Evolutionary conservation across 1,284 basidiomycete genomes (phyloP), one percentile per base, ranked within the genome.

Genomic region (Ceraceosorus guamensis): DNA sequence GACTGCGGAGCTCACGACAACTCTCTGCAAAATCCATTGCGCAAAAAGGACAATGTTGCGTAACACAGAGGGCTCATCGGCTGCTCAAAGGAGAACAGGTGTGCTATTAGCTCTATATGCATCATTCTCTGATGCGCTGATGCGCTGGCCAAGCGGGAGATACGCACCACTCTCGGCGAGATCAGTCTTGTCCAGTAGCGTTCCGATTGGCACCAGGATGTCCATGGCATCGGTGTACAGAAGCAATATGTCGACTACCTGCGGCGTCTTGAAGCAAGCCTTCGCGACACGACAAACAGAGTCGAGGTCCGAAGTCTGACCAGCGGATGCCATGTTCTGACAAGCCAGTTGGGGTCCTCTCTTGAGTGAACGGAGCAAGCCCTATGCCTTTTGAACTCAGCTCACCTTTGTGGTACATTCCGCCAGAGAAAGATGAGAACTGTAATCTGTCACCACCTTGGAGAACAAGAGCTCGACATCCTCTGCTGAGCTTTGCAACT

Each of bases 1-100:
- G 18, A 32, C 44, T 24, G 39, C 60, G 7, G 56, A 43, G 14
- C 44, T 6, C 14, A 61, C 33, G 4, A 34, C 4, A 46, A 59
- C 63, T 2, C 63, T 50, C 49, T 62, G 62, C 35, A 56, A 55
- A 3, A 67, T 43, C 6, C 63, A 48, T 50, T 70, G 67, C 2
- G 59, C 49, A 43, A 68, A 65, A 5, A 70, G 56, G 16, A 70
- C 11, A 8, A 68, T 59, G 52, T 54, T 50, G 34, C 54, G 57
- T 35, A 66, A 34, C 1, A 63, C 67, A 6, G 62, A 58, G 0
- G 66, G 66, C 47, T 70, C 66, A 52, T 68, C 66, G 50, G 37
- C 37, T n/a, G n/a, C n/a, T n/a, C n/a, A n/a, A n/a, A n/a, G n/a
- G n/a, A n/a, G n/a, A n/a, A n/a, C n/a, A n/a, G n/a, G n/a, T n/a